Conservation (phyloP, 257 asterid species). For the Vinca minor region DNA sequence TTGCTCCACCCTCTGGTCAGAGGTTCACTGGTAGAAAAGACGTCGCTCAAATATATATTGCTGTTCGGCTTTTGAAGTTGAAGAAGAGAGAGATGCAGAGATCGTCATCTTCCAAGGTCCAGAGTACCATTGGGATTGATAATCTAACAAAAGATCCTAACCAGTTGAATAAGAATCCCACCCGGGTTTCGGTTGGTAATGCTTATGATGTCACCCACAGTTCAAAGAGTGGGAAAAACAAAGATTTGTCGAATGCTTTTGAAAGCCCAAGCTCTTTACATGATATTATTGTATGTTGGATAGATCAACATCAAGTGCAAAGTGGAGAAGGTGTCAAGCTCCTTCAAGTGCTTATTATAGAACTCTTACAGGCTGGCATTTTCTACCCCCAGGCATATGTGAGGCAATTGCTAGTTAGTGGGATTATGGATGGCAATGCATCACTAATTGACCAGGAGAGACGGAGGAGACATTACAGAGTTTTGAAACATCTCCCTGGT, state of each 20-base stretch:
- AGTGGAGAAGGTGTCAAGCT: constrained; percentile 71
- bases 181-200: no score
- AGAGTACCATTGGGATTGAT: constrained; percentile 14
- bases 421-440: constrained; percentile 71
- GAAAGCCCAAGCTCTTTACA: constrained; percentile 88
- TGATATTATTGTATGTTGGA: constrained; percentile 89
- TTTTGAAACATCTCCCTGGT: constrained; percentile 83
- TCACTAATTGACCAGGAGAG: constrained; percentile 45
- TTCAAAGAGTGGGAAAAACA: constrained; percentile 31
- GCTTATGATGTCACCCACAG: constrained; percentile 18
- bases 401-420: constrained; percentile 92
- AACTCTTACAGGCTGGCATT: constrained; percentile 67
- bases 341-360: constrained; percentile 66
- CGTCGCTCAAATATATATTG: constrained; percentile 68
- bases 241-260: constrained; percentile 34
- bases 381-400: constrained; percentile 85
- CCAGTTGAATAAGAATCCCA: constrained; percentile 18
- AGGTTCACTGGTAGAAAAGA: constrained; percentile 87
- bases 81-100: constrained; percentile 50
- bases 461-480: constrained; percentile 70
- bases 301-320: constrained; percentile 95
- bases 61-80: constrained; percentile 71
- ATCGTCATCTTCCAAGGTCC: constrained; percentile 16
- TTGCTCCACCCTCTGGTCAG: constrained; percentile 52
- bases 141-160: constrained; percentile 20